Evolutionary conservation across 2,329 filamentous ascomycete species (phyloP).

Genomic region (Penicillium sp.): DNA sequence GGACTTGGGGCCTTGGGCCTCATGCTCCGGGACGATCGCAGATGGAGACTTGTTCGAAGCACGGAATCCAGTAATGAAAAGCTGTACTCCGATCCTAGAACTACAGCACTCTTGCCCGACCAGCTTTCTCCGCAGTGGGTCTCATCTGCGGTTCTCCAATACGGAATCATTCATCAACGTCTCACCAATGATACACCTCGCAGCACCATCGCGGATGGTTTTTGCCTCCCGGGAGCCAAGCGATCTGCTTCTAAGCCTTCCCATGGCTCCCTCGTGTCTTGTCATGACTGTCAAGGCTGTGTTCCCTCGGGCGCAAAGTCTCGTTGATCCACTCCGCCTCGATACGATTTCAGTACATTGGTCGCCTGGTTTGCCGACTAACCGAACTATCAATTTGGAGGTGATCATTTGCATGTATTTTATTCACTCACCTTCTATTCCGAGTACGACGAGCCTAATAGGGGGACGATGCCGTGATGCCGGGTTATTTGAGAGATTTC

Average conservation of each 20-base stretch:
- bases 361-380: conserved; percentile 11
- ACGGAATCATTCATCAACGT: neutral
- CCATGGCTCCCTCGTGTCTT: neutral
- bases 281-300: conserved; percentile 12
- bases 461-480: neutral
- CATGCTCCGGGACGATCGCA: neutral
- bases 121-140: conserved; percentile 25
- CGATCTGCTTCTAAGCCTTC: neutral
- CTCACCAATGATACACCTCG: neutral
- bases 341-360: neutral
- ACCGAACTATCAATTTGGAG: conserved; percentile 5
- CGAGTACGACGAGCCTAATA: neutral
- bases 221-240: neutral
- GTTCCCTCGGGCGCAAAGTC: conserved; percentile 11
- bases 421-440: neutral
- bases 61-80: too few relatives aligned
- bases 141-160: neutral
- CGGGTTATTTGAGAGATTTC: neutral
- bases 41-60: neutral
- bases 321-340: neutral
- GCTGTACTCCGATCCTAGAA: neutral
- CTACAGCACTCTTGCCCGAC: neutral
- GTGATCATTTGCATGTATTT: neutral
- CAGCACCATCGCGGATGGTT: neutral
- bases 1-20: too few relatives aligned